Conservation (phyloP, 768 basidiomycete genomes). For the Leccinum imitatum region DNA sequence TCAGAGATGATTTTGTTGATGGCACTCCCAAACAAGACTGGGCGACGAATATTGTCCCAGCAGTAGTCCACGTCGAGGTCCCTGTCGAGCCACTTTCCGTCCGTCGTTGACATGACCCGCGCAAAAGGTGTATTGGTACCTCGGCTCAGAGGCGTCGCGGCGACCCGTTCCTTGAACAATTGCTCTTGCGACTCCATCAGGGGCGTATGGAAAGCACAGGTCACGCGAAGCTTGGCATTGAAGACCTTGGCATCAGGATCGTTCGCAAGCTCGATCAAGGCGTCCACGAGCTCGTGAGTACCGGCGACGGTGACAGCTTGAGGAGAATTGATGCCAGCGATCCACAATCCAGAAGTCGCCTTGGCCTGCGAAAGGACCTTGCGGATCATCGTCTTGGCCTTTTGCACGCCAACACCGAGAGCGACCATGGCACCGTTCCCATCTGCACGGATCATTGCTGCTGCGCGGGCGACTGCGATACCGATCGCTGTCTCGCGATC, state of each 20-base stretch:
- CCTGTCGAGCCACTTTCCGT: constrained; percentile 34
- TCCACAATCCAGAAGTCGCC: constrained; percentile 30
- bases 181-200: constrained; percentile 36
- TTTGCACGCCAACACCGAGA: constrained; percentile 33
- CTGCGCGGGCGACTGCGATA: constrained; percentile 36
- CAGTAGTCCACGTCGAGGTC: constrained; percentile 31
- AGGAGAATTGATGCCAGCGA: constrained; percentile 38
- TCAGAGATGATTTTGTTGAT: constrained; percentile 33
- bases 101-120: constrained; percentile 37
- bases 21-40: constrained; percentile 35
- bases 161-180: constrained; percentile 28
- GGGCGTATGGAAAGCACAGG: constrained; percentile 36
- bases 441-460: constrained; percentile 36
- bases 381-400: constrained; percentile 34
- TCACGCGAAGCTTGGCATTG: constrained; percentile 31
- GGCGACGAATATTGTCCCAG: constrained; percentile 38
- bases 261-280: constrained; percentile 26
- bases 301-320: constrained; percentile 38
- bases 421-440: constrained; percentile 38
- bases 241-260: constrained; percentile 30
- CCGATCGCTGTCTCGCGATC: constrained; percentile 35
- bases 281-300: constrained; percentile 31
- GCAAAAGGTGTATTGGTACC: constrained; percentile 22
- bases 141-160: constrained; percentile 16
- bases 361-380: constrained; percentile 31